Base-by-base conservation (phyloP, 495 filamentous ascomycete species). In the Aspergillus coremiiformis region DNA sequence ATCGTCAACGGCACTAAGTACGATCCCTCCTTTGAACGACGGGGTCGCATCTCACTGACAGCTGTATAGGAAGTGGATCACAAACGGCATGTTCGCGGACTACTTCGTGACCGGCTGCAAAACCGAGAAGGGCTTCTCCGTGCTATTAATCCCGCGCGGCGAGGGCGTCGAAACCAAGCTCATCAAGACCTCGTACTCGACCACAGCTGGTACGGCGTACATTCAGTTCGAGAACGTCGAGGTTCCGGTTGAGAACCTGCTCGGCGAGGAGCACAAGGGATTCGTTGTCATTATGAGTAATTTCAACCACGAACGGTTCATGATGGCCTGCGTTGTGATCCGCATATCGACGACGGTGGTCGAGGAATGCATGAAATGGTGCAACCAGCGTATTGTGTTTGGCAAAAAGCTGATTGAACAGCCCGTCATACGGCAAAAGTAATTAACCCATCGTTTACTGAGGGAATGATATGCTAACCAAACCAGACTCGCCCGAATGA, bases 331-430 rank as follows among this genome's bases (percentile, higher is more conserved):
- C 59, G 84, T 69, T 35, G 81, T 84, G 0, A 78, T 84, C 53
- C 83, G 85, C 21, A 73, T 75, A 66, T 81, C 75, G 43, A 79
- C 85, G 51, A 75, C 81, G 0, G 77, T 93, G 0, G 84, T 89
- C 3, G 88, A 93, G 59, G 89, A 95, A 61, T 92, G 84, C 59
- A 71, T 95, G 53, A 93, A 93, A 64, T 95, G 89, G 88, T 79
- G 83, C 52, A 89, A 91, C 72, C 89, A 95, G 68, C 83, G 89
- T 32, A 74, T 90, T n/a, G 87, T 95, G 54, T 93, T 92, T 64
- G 77, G 77, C 52, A 91, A 90, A 77, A 82, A 81, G 21, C 75
- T 95, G 30, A 80, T 90, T 54, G 84, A 90, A 56, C 87, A 93
- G 59, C 87, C 89, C 14, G 85, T 85, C n/a, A 90, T 95, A 59